phyloP scores from a whole-genome alignment of 177 flowering plant genomes.

The Vitis hybrid region DNA sequence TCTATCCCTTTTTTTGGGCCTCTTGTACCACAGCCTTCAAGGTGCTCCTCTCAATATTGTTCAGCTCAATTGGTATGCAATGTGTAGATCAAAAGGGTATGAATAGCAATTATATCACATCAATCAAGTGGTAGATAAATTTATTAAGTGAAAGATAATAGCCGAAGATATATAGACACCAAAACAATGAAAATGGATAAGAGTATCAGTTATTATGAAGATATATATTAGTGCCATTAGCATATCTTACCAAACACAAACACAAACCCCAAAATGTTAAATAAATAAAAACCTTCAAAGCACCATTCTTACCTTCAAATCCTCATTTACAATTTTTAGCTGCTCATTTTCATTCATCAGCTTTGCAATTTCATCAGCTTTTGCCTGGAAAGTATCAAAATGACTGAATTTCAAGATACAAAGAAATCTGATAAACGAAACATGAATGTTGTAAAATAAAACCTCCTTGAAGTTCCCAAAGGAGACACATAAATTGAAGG shows the following conservation, averaged over 20 bases:
- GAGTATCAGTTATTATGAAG: background rate
- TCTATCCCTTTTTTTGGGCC: no score
- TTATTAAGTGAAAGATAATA: background rate
- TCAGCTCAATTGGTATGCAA: no score
- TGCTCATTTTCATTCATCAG: conserved; percentile 96
- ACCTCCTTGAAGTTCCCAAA: background rate
- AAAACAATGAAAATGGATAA: background rate
- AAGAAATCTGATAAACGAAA: background rate
- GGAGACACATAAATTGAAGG: background rate
- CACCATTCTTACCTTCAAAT: conserved; percentile 61
- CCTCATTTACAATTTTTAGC: conserved; percentile 65
- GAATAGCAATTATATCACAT: no score
- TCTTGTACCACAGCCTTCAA: no score
- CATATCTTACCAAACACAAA: background rate
- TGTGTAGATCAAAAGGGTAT: no score
- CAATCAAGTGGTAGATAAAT: no score
- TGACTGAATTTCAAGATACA: background rate
- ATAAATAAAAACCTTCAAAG: background rate
- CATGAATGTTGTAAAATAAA: background rate
- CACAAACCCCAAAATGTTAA: background rate
- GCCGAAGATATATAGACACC: background rate
- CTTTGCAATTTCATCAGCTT: conserved; percentile 96
- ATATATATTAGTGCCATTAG: background rate
- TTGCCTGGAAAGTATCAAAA: conserved; percentile 51
- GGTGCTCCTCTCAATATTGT: no score